Base-by-base conservation (phyloP, 768 basidiomycete species). In the Atractiella rhizophila region DNA sequence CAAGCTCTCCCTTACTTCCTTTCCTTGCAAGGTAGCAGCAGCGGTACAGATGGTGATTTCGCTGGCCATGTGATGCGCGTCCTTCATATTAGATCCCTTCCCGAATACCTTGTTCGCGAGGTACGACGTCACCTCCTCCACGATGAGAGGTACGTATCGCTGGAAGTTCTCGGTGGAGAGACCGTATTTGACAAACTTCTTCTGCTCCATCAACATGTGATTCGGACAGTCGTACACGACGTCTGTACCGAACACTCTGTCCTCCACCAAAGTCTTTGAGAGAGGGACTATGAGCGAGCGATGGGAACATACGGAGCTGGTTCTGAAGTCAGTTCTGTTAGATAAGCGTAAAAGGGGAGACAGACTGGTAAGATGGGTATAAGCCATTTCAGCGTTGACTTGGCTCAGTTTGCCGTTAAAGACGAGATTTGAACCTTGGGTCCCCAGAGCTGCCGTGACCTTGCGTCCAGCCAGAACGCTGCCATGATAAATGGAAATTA, bases 221-320 rank as follows among this genome's bases (percentile, higher is more conserved):
- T 96, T 96, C 25, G 91, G 88, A 37, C 80, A 73, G 52, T 96
- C 91, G 57, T 96, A 98, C 10, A 94, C 86, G 34, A 98, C 91
- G 35, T 81, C 86, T 55, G 82, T 83, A 33, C 91, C 91, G 54
- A 98, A 98, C 11, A 96, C 74, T 4, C 88, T 88, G 0, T 77
- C n/a, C n/a, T n/a, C n/a, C n/a, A n/a, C 44, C 43, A n/a, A n/a
- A n/a, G n/a, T n/a, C n/a, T n/a, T n/a, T n/a, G n/a, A n/a, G n/a
- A n/a, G n/a, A n/a, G n/a, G n/a, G n/a, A n/a, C n/a, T n/a, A n/a
- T n/a, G n/a, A n/a, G n/a, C n/a, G n/a, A n/a, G n/a, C n/a, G n/a
- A n/a, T n/a, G n/a, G 15, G 40, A 42, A 35, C 28, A 11, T 5
- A 28, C 4, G 31, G 25, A 40, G 38, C 29, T 9, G 2, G 54